These are phyloP conservation scores for Lodderomyces pseudojiufengensis DNA, from an alignment of 1,139 yeast genomes.

Conservation along the genomic window DNA sequence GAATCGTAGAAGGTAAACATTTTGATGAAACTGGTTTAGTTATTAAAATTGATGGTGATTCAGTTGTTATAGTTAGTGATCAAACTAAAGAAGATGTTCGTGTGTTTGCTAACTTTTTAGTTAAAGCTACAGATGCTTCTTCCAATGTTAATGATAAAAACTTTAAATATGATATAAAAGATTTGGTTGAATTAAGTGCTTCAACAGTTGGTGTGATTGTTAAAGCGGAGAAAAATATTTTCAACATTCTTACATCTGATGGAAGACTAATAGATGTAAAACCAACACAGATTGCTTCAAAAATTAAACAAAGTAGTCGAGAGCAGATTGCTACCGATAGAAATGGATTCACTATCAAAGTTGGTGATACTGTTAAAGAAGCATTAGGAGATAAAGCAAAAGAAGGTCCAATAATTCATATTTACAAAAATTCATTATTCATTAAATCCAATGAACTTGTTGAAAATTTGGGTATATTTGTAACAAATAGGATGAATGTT, in stretches of 20 bases:
- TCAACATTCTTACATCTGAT: conserved; percentile 78
- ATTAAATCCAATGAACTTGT: conserved; percentile 72
- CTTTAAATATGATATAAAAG: conserved; percentile 82
- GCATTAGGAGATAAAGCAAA: conserved; percentile 57
- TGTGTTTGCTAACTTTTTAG: conserved; percentile 85
- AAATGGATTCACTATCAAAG: conserved; percentile 76
- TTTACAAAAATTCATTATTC: conserved; percentile 75
- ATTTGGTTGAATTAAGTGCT: conserved; percentile 83
- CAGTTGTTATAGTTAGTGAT: conserved; percentile 85
- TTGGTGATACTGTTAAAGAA: conserved; percentile 92
- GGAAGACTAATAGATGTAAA: conserved; percentile 71
- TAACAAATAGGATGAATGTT: conserved; percentile 69
- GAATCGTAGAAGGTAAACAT: conserved; percentile 88
- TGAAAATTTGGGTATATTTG: conserved; percentile 92
- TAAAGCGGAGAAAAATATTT: conserved; percentile 82
- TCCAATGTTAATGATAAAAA: conserved; percentile 32
- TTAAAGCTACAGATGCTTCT: conserved; percentile 74
- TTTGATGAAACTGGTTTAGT: conserved; percentile 94
- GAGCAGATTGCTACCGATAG: conserved; percentile 86
- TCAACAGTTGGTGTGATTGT: conserved; percentile 86
- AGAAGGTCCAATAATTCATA: conserved; percentile 84
- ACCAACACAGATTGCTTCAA: conserved; percentile 78
- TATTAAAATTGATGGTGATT: conserved; percentile 74
- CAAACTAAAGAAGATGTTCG: conserved; percentile 84
- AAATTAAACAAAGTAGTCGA: conserved; percentile 57